Conservation (phyloP, 2,329 filamentous ascomycete genomes). For the Madurella fahalii region DNA sequence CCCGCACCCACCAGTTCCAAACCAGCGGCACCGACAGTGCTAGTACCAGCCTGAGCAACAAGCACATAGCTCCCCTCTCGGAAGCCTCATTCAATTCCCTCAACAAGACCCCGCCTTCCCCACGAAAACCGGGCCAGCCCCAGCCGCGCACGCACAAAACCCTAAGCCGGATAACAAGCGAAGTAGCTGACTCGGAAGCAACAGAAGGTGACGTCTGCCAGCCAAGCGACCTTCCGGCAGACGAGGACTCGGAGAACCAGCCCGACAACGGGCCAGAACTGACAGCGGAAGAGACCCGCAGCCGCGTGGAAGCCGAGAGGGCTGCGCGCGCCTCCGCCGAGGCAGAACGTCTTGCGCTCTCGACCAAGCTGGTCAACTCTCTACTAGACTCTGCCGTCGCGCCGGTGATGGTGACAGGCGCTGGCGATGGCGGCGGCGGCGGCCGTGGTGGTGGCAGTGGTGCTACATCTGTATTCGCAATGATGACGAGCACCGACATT, state of each 20-base stretch:
- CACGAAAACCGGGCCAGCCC: slow-evolving; percentile 12
- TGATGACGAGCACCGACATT: neutral
- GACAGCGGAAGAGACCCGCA: neutral
- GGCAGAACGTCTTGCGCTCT: slow-evolving; percentile 40
- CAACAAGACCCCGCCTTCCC: slow-evolving; percentile 38
- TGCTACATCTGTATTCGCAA: too few species aligned
- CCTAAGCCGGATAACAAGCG: slow-evolving; percentile 34
- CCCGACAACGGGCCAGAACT: slow-evolving; percentile 20
- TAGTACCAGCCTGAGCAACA: slow-evolving; percentile 7
- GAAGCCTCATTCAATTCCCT: slow-evolving; percentile 39
- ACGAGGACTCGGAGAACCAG: slow-evolving; percentile 2
- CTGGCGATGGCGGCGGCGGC: too few species aligned
- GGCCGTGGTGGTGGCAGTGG: too few species aligned
- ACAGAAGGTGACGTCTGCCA: slow-evolving; percentile 23
- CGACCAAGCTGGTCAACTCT: slow-evolving; percentile 38
- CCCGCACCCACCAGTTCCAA: slow-evolving; percentile 20
- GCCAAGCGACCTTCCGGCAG: slow-evolving; percentile 16
- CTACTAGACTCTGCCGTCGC: slow-evolving; percentile 36
- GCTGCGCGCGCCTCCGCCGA: slow-evolving; percentile 1
- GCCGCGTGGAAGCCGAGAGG: slow-evolving; percentile 14
- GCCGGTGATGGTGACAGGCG: slow-evolving; percentile 11
- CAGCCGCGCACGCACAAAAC: slow-evolving; percentile 21
- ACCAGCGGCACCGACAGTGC: slow-evolving; percentile 4
- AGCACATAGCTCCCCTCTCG: slow-evolving; percentile 34
- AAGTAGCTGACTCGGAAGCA: slow-evolving; percentile 43